Base-by-base conservation (phyloP, 75 land plant genomes). In the Selaginella tamariscina region DNA sequence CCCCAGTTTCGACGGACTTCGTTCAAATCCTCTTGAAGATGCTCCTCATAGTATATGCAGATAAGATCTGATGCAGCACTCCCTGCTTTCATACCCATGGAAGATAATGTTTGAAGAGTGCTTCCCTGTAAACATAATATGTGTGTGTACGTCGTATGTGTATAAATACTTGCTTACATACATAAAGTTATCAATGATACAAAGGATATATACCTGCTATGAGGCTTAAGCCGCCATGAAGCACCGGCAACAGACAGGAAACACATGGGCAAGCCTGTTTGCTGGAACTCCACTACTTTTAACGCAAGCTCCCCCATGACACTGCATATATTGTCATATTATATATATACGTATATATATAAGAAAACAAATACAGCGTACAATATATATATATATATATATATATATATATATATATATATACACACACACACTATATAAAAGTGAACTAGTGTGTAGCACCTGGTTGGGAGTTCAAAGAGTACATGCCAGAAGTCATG, bases 401-500 rank as follows among this genome's bases (percentile, higher is more conserved):
- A n/a, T n/a, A n/a, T n/a, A n/a, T n/a, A n/a, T n/a, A n/a, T n/a
- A n/a, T n/a, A n/a, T n/a, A n/a, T n/a, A n/a, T n/a, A n/a, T n/a
- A n/a, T n/a, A n/a, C n/a, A n/a, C n/a, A n/a, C n/a, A n/a, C n/a
- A n/a, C n/a, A n/a, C n/a, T n/a, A n/a, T n/a, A n/a, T n/a, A n/a
- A n/a, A n/a, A n/a, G n/a, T n/a, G n/a, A n/a, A n/a, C n/a, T n/a
- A n/a, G n/a, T n/a, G n/a, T n/a, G n/a, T n/a, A n/a, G n/a, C n/a
- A n/a, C n/a, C n/a, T 94, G 9, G 98, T 94, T 0, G 88, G 96
- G n/a, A 91, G 86, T 24, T 70, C 76, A 67, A 94, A 94, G 8
- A 94, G 78, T 1, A 86, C 90, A 70, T 94, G 98, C 96, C 98
- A 94, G 69, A 94, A 94, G 55, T 94, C 96, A 76, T 94, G 98